Evolutionary conservation across 2,329 filamentous ascomycete genomes (phyloP).

Genomic region (Colletotrichum trifolii): DNA sequence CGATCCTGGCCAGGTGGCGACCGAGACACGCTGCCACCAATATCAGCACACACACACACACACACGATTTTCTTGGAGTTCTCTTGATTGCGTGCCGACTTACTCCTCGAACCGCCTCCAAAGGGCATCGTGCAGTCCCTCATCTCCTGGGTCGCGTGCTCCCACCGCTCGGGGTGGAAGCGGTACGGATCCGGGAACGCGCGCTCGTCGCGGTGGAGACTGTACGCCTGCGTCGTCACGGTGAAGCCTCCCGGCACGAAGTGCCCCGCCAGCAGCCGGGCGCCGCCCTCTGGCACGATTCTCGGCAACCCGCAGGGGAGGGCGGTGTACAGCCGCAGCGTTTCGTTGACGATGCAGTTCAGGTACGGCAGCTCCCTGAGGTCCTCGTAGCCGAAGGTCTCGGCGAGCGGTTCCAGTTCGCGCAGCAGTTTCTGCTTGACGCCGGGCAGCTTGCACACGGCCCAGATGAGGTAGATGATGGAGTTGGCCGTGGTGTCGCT

Average conservation of each 20-base stretch:
- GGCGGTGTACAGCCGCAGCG: conserved; percentile 55
- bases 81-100: neutral
- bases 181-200: conserved; percentile 55
- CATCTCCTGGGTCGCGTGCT: conserved; percentile 46
- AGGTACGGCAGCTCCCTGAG: conserved; percentile 54
- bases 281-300: conserved; percentile 52
- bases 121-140: conserved; percentile 64
- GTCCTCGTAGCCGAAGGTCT: conserved; percentile 45
- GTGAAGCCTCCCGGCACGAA: conserved; percentile 52
- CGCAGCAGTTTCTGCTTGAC: conserved; percentile 46
- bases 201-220: conserved; percentile 54
- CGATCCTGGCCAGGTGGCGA: conserved; percentile 67
- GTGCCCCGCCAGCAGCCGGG: conserved; percentile 51
- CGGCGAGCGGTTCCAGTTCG: conserved; percentile 44
- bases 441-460: conserved; percentile 45
- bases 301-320: conserved; percentile 54
- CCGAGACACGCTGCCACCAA: conserved; percentile 58
- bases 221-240: conserved; percentile 57
- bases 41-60: neutral
- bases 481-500: conserved; percentile 64
- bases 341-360: conserved; percentile 57
- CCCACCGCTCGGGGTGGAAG: conserved; percentile 23
- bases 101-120: conserved; percentile 55
- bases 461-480: conserved; percentile 60
- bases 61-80: no score